Percentiles rank a stretch among this genome's conserved stretches.
These are phyloP conservation scores for Rhododendron henanense DNA, from an alignment of 148 eudicot genomes.

Conservation along the genomic window DNA sequence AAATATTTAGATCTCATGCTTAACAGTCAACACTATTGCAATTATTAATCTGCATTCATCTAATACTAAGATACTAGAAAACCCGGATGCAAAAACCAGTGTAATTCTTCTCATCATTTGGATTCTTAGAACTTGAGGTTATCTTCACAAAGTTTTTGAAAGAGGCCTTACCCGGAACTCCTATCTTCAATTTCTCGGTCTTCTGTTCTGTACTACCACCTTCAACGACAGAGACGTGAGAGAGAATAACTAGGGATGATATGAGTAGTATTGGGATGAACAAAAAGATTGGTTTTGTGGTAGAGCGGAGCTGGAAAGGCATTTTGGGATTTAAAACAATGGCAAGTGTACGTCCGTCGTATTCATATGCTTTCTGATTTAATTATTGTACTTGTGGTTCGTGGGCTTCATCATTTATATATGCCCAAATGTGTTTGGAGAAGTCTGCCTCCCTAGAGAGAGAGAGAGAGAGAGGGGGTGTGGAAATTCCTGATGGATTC, in stretches of 20 bases:
- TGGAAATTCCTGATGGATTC: no score
- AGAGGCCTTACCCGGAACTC: not conserved
- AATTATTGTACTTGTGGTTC: not conserved
- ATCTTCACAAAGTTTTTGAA: not conserved
- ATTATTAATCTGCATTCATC: no score
- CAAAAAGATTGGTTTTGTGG: not conserved
- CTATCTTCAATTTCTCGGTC: not conserved
- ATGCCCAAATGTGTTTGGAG: not conserved
- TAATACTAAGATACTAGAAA: not conserved
- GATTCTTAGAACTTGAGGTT: no score
- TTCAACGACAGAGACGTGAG: not conserved
- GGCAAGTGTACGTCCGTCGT: not conserved
- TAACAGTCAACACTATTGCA: no score
- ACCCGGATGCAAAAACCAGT: constrained; percentile 10
- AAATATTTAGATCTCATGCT: no score
- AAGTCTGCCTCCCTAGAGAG: no score
- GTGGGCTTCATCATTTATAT: not conserved
- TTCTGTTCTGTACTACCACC: not conserved
- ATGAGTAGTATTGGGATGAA: not conserved
- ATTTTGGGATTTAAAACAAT: not conserved
- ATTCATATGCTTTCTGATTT: no score
- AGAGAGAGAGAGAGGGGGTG: no score
- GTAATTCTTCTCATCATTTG: not conserved
- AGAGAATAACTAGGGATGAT: not conserved
- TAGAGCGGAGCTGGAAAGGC: not conserved